Evolutionary conservation across 2,329 filamentous ascomycete species (phyloP), one percentile per base, ranked within the genome.

Genomic region (Shiraia bambusicola): DNA sequence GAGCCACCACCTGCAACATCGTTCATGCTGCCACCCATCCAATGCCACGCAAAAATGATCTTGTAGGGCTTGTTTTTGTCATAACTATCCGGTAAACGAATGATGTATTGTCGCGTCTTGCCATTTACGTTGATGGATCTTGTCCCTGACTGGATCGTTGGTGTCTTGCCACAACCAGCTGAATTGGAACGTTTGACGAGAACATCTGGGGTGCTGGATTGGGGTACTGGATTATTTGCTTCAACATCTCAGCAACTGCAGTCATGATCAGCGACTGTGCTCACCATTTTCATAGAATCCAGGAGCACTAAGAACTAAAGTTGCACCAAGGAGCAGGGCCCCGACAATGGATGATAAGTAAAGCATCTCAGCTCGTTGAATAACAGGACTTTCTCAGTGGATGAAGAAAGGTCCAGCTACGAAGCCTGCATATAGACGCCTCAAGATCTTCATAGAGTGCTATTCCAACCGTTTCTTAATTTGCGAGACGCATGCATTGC

Each of bases 11-110:
- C 38, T 22, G 58, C 66, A 22, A 75, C 63, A 39, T 70, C 57
- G 36, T 58, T 42, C 58, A 70, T 71, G 49, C 49, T 71, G 22
- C 71, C 69, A 35, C 64, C 63, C 26, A 67, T 66, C 58, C 63
- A 68, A 54, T 76, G 73, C 39, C 66, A 60, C 19, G 61, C 65
- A 49, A 73, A 72, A 39, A 76, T 67, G 17, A 74, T 58, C 34
- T 65, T 65, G 51, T 74, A 67, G 3, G 65, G 58, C 26, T 61
- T 63, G 49, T 45, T 65, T 26, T 52, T 52, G 49, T 74, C 59
- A 54, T 75, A 75, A 51, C 63, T 60, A 15, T 56, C 54, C 6
- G 72, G 71, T 4, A 72, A 34, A 33, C 62, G 55, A 28, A 75
- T 52, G 49, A 66, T 69, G 56, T 71, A 74, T 47, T 70, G 49